These are phyloP conservation scores for Ogataea hybrid DNA, from an alignment of 1,139 yeast species.

Conservation along the genomic window DNA sequence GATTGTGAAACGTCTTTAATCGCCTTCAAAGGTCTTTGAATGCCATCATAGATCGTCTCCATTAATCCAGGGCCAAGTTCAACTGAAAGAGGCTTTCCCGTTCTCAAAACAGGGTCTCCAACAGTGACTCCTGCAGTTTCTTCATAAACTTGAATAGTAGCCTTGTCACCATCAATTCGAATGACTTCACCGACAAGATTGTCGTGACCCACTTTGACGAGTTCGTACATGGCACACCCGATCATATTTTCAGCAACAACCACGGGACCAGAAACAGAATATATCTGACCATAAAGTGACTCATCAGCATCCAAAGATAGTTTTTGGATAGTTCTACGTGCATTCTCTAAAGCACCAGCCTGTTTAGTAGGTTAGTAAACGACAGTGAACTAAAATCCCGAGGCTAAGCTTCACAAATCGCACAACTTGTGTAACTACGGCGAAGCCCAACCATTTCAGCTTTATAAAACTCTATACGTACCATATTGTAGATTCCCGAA, in stretches of 20 bases:
- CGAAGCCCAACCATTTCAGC: too few species aligned
- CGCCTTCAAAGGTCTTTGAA: slow-evolving; percentile 95
- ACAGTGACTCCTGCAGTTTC: slow-evolving; percentile 99
- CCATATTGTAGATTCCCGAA: slow-evolving; percentile 3
- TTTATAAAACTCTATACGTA: not conserved
- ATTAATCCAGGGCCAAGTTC: slow-evolving; percentile 98
- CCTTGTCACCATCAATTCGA: slow-evolving; percentile 93
- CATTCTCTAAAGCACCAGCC: slow-evolving; percentile 98
- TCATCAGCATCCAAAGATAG: slow-evolving; percentile 75
- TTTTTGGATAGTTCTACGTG: slow-evolving; percentile 90
- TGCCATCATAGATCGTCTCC: slow-evolving; percentile 99
- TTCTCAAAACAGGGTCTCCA: slow-evolving; percentile 97
- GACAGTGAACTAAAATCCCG: too few species aligned
- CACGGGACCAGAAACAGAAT: slow-evolving; percentile 97
- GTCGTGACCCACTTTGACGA: slow-evolving; percentile 96
- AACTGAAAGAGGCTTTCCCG: slow-evolving; percentile 96
- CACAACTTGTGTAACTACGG: too few species aligned
- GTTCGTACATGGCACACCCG: slow-evolving; percentile 99
- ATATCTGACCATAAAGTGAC: slow-evolving; percentile 81
- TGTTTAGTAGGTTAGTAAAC: slow-evolving; percentile 19
- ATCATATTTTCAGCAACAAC: slow-evolving; percentile 97
- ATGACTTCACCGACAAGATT: slow-evolving; percentile 97
- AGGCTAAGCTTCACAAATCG: too few species aligned
- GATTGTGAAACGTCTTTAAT: slow-evolving; percentile 84
- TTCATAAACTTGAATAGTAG: slow-evolving; percentile 97